phyloP scores from a whole-genome alignment of 306 rosid genomes.

The Inga leiocalycina region DNA sequence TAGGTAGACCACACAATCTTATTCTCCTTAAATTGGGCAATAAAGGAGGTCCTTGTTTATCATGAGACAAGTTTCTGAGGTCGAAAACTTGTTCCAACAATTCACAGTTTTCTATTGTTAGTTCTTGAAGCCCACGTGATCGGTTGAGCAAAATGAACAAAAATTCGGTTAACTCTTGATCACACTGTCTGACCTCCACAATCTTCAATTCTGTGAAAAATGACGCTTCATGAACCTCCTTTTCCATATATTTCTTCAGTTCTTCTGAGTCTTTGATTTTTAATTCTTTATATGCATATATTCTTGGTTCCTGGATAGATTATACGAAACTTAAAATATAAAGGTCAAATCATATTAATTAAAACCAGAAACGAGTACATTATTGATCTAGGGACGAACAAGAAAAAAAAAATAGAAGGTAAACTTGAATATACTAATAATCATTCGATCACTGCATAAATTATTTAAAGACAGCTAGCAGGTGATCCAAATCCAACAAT shows the following conservation, averaged over 20 bases:
- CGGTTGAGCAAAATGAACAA: not conserved
- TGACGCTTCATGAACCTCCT: not conserved
- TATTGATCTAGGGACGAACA: too few species aligned
- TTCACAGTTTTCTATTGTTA: not conserved
- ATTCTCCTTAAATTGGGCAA: not conserved
- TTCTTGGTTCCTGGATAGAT: too few species aligned
- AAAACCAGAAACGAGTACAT: too few species aligned
- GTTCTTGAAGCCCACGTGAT: not conserved
- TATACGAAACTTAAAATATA: too few species aligned
- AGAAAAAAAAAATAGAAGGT: too few species aligned
- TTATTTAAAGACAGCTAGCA: too few species aligned
- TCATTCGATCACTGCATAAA: too few species aligned
- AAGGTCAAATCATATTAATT: too few species aligned
- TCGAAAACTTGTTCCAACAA: not conserved
- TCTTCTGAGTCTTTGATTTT: not conserved
- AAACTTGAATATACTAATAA: too few species aligned
- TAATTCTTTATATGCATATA: not conserved
- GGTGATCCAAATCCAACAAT: too few species aligned
- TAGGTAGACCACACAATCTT: not conserved
- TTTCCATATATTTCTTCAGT: not conserved
- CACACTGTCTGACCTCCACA: not conserved
- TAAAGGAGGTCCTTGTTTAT: not conserved
- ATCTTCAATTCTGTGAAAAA: not conserved
- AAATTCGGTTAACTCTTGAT: not conserved
- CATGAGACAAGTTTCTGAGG: not conserved